Percentiles rank a stretch among this genome's conserved stretches.
Conservation (phyloP, 2,329 filamentous ascomycete species). For the Penicillium sp. region DNA sequence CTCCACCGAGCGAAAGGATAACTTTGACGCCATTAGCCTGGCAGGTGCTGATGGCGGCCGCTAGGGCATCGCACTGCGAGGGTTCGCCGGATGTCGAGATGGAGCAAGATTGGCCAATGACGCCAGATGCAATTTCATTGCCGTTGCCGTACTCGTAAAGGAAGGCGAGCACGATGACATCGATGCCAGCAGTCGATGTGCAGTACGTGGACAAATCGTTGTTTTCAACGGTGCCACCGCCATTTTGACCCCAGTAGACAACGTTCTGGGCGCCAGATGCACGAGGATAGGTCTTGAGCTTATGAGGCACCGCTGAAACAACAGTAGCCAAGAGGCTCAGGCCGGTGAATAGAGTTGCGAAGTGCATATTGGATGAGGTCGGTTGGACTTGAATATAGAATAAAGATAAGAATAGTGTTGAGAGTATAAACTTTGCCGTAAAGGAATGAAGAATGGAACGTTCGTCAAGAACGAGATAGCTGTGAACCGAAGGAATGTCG, state of each 20-base stretch:
- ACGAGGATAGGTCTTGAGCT: neutral
- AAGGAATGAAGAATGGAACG: neutral
- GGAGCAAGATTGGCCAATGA: constrained; percentile 41
- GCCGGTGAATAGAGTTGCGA: neutral
- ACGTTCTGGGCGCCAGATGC: constrained; percentile 30
- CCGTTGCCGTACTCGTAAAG: constrained; percentile 41
- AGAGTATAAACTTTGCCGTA: neutral
- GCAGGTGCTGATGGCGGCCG: constrained; percentile 45
- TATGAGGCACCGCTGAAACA: constrained; percentile 4
- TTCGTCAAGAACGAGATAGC: neutral
- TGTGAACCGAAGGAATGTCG: neutral
- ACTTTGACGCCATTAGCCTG: constrained; percentile 46
- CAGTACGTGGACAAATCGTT: constrained; percentile 40
- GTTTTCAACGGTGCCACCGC: constrained; percentile 29
- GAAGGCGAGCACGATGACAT: constrained; percentile 47
- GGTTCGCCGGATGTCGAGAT: constrained; percentile 23
- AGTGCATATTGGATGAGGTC: neutral
- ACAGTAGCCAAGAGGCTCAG: neutral
- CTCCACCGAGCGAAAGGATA: constrained; percentile 48
- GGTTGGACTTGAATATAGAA: neutral
- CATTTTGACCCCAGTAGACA: constrained; percentile 31
- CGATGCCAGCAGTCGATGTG: constrained; percentile 38
- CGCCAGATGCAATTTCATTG: constrained; percentile 39
- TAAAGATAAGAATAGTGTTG: neutral
- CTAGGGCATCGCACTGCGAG: constrained; percentile 39